Conservation (phyloP, 768 basidiomycete genomes). For the Auricularia auricula-judae region DNA sequence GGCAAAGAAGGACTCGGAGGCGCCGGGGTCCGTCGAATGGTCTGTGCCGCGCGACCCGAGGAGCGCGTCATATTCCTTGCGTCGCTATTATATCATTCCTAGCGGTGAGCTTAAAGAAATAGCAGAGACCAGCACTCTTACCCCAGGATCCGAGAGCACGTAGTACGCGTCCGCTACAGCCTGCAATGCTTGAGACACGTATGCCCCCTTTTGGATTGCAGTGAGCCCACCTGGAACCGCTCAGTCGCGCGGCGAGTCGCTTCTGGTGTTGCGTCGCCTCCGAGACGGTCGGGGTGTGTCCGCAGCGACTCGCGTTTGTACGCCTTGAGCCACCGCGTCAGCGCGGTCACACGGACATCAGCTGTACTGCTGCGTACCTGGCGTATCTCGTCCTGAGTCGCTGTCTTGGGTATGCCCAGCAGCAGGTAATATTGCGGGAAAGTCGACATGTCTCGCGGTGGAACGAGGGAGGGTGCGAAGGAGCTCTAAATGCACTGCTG, state of each 20-base stretch:
- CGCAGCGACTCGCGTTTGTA: conserved; percentile 74
- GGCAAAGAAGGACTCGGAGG: conserved; percentile 65
- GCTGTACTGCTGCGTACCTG: conserved; percentile 14
- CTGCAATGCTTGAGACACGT: conserved; percentile 23
- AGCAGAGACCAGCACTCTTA: conserved; percentile 13
- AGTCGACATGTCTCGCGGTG: conserved; percentile 41
- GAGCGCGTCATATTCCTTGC: conserved; percentile 60
- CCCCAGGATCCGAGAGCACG: conserved; percentile 67
- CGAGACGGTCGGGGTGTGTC: conserved; percentile 82
- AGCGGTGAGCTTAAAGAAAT: conserved; percentile 3
- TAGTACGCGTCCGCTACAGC: conserved; percentile 92
- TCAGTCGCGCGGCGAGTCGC: conserved; percentile 73
- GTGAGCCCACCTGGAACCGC: conserved; percentile 58
- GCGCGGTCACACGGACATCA: background rate
- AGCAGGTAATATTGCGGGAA: conserved; percentile 77
- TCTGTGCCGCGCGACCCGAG: conserved; percentile 47
- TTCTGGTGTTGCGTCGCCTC: conserved; percentile 46
- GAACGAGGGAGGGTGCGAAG: conserved; percentile 7
- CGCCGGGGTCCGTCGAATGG: conserved; percentile 49
- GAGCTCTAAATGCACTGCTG: background rate
- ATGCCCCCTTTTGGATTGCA: background rate
- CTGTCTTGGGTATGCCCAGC: conserved; percentile 40
- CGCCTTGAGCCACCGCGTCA: conserved; percentile 26
- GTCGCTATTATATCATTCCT: conserved; percentile 21
- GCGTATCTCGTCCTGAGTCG: conserved; percentile 58